Base-by-base conservation (phyloP, 2,329 filamentous ascomycete genomes). In the Neopestalotiopsis sp. region DNA sequence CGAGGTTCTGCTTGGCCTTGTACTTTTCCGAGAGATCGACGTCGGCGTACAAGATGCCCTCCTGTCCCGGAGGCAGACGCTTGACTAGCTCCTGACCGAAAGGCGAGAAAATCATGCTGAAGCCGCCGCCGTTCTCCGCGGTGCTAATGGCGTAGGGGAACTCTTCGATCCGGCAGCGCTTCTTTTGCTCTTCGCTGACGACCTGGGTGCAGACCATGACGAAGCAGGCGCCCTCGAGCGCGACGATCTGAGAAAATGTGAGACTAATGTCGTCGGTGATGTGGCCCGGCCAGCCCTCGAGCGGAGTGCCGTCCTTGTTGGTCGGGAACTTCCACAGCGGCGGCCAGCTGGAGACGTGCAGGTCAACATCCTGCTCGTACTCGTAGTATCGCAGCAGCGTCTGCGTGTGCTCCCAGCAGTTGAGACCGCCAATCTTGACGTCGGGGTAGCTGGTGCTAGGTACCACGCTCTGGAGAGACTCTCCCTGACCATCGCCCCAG, bases 401-500 rank as follows among this genome's bases (percentile, higher is more conserved):
- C 75, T 86, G 87, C 4, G 66, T 28, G 40, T 69, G 68, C 59
- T 69, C 68, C 68, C 68, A 69, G 77, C 86, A 88, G 72, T 86
- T 87, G 34, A 89, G 78, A 4, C 83, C 83, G 0, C 87, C 87
- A 4, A 89, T 80, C 3, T 84, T 84, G 2, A 85, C 86, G 62
- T 86, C 84, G 0, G 81, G 79, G 0, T 83, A 84, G 56, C 14
- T n/a, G 7, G 45, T 52, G 45, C 45, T 52, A 20, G 85, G 81
- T 5, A 83, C 81, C 0, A 89, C 87, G 59, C 83, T 84, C 69
- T 82, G 81, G 60, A 87, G 85, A 24, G 86, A 86, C 49, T 89
- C 85, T 2, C 85, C 88, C 1, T 86, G 82, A 2, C 86, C 87
- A 62, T 89, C 87, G 1, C 87, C 87, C 73, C 86, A 89, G 59